phyloP scores from a whole-genome alignment of 176 grass and related monocot genomes.

The Dactylis glomerata region DNA sequence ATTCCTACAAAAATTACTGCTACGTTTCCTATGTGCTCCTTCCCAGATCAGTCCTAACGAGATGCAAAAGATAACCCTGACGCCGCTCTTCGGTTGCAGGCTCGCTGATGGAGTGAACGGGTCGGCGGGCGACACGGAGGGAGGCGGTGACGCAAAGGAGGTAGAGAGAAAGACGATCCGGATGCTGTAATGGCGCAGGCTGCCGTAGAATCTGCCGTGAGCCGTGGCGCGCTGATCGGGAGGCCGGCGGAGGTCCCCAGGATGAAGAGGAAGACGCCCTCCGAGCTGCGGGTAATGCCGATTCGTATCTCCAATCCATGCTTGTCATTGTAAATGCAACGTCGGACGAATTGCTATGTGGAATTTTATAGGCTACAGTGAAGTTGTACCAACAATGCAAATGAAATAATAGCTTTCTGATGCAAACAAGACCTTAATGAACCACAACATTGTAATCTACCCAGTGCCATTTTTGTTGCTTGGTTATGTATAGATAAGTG shows the following conservation, averaged over 20 bases:
- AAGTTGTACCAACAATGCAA: too few species aligned
- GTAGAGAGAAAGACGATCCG: background rate
- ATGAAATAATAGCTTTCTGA: too few species aligned
- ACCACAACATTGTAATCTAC: background rate
- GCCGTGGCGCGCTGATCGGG: constrained; percentile 34
- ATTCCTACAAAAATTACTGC: background rate
- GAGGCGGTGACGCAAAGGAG: constrained; percentile 13
- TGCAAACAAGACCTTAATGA: background rate
- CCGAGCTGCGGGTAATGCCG: constrained; percentile 60
- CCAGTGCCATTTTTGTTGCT: background rate
- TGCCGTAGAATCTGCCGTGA: constrained; percentile 47
- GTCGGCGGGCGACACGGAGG: background rate
- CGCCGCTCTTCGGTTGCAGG: too few species aligned
- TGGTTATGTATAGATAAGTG: background rate
- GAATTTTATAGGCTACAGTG: too few species aligned
- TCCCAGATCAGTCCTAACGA: background rate
- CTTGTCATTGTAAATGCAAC: background rate
- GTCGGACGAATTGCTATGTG: too few species aligned
- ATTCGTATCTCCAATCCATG: too few species aligned
- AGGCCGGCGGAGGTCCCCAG: constrained; percentile 17
- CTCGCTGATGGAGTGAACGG: background rate
- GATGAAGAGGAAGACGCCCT: constrained; percentile 94
- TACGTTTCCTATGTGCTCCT: background rate
- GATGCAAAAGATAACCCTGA: too few species aligned
- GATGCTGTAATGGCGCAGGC: constrained; percentile 51